Base-by-base conservation (phyloP, 345 rosid genomes). In the Trapa incisa region DNA sequence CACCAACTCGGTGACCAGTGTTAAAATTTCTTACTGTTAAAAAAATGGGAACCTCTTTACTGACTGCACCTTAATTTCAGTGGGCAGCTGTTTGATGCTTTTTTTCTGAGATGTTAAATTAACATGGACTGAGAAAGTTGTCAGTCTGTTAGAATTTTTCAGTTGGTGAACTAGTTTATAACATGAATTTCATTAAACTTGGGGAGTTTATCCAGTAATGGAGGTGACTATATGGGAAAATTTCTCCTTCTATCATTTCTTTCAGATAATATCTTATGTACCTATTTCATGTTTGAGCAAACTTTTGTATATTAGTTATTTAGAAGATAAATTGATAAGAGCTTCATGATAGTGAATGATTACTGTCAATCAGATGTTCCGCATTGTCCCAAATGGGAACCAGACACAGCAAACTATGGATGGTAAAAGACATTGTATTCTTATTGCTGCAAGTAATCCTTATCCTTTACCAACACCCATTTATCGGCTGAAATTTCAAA, bases 391-490 rank as follows among this genome's bases (percentile, higher is more conserved):
- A 61, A 85, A 75, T 67, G 96, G 88, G 67, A 84, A 78, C 76
- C 92, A 80, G 83, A 67, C 79, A 72, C 92, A 82, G 73, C 85
- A 83, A 75, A 85, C 69, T 80, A 62, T 78, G 54, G 96, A 94
- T 71, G 77, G 81, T 58, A 86, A 86, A 82, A 87, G 86, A 76
- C 96, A 94, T 73, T 94, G 99, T 74, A 77, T 94, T 76, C 84
- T 91, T 72, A 77, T 94, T 80, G 87, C 95, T 72, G 95, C 97
- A 65, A 94, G 96, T 78, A 87, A 94, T 72, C 99, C 97, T 70
- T 66, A 86, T 77, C 82, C 91, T 22, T 87, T 94, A 77, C 91
- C 99, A 64, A 91, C 99, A 70, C 96, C 96, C 76, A 97, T 94
- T 71, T 91, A 80, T 78, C 83, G 85, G 65, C 96, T 93, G 37